Evolutionary conservation across 176 grass and related monocot genomes (phyloP).

Genomic region (Avena atlantica): DNA sequence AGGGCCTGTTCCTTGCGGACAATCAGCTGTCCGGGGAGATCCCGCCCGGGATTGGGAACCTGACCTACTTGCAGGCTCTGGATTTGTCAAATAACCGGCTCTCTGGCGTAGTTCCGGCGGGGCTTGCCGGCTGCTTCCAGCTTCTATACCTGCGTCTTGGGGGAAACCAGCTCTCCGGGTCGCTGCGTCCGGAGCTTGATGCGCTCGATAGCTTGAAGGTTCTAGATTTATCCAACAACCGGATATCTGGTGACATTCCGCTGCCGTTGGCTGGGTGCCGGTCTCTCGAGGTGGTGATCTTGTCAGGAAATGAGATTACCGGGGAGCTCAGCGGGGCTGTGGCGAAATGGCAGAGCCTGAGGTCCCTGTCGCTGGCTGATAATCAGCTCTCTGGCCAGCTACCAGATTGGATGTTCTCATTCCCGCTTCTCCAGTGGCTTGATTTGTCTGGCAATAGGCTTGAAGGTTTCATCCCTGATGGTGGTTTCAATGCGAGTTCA

Average conservation of each 20-base stretch:
- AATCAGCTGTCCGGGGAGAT: conserved; percentile 81
- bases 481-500: conserved; percentile 70
- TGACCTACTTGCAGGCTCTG: conserved; percentile 90
- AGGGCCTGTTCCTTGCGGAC: conserved; percentile 76
- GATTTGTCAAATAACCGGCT: conserved; percentile 85
- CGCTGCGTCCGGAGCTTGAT: conserved; percentile 88
- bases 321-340: conserved; percentile 83
- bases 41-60: conserved; percentile 80
- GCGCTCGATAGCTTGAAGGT: conserved; percentile 82
- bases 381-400: conserved; percentile 73
- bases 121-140: conserved; percentile 96
- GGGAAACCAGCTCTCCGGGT: conserved; percentile 75
- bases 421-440: conserved; percentile 75
- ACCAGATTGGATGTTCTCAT: conserved; percentile 91
- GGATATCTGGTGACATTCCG: conserved; percentile 69
- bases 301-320: conserved; percentile 71
- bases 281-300: conserved; percentile 78
- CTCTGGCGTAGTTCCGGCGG: conserved; percentile 70
- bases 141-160: conserved; percentile 76
- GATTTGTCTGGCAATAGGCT: conserved; percentile 85
- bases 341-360: conserved; percentile 76
- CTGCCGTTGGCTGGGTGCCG: conserved; percentile 74
- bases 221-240: conserved; percentile 73
- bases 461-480: conserved; percentile 88
- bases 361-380: conserved; percentile 61